Conservation (phyloP, 2,329 filamentous ascomycete species). For the Achaetomium macrosporum region DNA sequence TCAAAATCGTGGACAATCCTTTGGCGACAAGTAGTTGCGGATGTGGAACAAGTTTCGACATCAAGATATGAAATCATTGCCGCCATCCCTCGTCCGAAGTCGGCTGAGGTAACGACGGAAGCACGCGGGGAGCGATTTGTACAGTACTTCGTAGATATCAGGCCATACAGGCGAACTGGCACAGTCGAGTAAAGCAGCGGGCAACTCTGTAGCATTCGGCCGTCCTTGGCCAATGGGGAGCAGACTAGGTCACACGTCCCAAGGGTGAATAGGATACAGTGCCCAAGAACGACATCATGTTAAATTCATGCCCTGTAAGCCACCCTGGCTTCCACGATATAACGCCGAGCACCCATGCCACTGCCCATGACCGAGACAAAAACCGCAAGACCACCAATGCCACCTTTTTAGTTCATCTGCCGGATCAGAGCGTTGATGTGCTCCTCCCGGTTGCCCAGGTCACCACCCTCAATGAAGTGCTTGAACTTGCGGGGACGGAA, state of each 20-base stretch:
- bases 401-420: slow-evolving; percentile 83
- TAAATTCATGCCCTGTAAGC: slow-evolving; percentile 31
- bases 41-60: slow-evolving; percentile 96
- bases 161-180: slow-evolving; percentile 13
- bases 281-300: slow-evolving; percentile 21
- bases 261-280: slow-evolving; percentile 18
- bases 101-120: neutral
- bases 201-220: slow-evolving; percentile 23
- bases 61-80: slow-evolving; percentile 55
- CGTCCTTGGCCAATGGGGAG: slow-evolving; percentile 15
- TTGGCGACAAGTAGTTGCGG: slow-evolving; percentile 89
- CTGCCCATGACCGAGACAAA: slow-evolving; percentile 26
- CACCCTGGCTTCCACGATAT: slow-evolving; percentile 26
- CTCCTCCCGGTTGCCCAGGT: slow-evolving; percentile 97
- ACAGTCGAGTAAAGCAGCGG: slow-evolving; percentile 3
- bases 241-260: slow-evolving; percentile 20
- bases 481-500: slow-evolving; percentile 98
- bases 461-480: slow-evolving; percentile 98
- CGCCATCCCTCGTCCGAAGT: no score
- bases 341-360: slow-evolving; percentile 34
- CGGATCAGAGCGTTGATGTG: slow-evolving; percentile 94
- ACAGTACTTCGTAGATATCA: slow-evolving; percentile 1
- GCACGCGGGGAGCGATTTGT: neutral
- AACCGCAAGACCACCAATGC: slow-evolving; percentile 25
- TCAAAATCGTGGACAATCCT: slow-evolving; percentile 94